Evolutionary conservation across 495 filamentous ascomycete species (phyloP).

Genomic region (Neurospora sp.): DNA sequence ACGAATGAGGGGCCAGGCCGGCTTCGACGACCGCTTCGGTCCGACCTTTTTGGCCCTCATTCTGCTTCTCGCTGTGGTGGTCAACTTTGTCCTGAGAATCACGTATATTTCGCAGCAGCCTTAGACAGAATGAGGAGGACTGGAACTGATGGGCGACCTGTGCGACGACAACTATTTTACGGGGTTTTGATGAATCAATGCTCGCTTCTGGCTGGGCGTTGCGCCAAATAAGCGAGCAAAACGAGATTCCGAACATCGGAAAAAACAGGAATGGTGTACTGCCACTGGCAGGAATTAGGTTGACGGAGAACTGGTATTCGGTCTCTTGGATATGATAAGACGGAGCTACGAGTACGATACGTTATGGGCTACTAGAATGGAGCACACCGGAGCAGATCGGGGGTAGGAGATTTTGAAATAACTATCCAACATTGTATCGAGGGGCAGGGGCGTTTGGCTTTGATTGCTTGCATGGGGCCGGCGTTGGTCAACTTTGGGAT

Average conservation of each 20-base stretch:
- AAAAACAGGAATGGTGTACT: neutral
- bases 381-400: neutral
- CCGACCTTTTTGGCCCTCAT: slow-evolving; percentile 82
- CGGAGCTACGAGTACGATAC: neutral
- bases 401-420: neutral
- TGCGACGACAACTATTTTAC: neutral
- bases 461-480: neutral
- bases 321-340: neutral
- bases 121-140: slow-evolving; percentile 7
- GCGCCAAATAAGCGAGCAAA: neutral
- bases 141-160: neutral
- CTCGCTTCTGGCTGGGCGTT: neutral
- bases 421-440: neutral
- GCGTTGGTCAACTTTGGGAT: neutral
- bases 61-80: slow-evolving; percentile 72
- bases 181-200: neutral
- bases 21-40: slow-evolving; percentile 91
- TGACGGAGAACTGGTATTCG: neutral
- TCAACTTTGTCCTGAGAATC: slow-evolving; percentile 89
- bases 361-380: neutral
- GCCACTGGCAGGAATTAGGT: neutral
- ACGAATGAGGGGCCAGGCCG: slow-evolving; percentile 77
- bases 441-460: neutral
- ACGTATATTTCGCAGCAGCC: slow-evolving; percentile 35
- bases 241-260: neutral